Evolutionary conservation across 257 asterid species (phyloP).

Genomic region (Datura wrightii): DNA sequence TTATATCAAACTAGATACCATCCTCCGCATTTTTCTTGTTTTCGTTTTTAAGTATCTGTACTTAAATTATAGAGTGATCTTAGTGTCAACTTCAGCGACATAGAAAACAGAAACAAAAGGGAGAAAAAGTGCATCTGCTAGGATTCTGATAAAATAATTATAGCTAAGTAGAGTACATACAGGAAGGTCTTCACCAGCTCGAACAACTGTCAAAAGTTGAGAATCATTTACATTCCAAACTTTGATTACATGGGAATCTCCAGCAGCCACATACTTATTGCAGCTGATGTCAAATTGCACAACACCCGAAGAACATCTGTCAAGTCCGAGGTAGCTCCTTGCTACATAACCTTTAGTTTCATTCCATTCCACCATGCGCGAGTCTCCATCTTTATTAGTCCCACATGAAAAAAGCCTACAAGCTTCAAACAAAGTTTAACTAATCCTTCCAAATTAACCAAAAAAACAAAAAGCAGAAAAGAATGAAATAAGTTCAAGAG

Average conservation of each 20-base stretch:
- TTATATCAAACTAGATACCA: conserved; percentile 4
- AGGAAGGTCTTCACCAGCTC: conserved; percentile 66
- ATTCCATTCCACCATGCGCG: conserved; percentile 70
- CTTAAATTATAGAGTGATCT: background rate
- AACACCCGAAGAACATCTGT: conserved; percentile 44
- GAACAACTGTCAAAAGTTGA: conserved; percentile 49
- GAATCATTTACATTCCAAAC: conserved; percentile 66
- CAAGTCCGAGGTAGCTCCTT: conserved; percentile 60
- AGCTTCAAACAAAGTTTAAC: conserved; percentile 40
- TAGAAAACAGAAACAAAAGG: background rate
- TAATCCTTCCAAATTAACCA: background rate
- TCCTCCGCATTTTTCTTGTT: background rate
- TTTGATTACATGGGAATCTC: conserved; percentile 67
- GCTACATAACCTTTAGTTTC: conserved; percentile 56
- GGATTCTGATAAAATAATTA: conserved; percentile 13
- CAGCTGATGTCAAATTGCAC: conserved; percentile 55
- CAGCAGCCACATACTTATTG: conserved; percentile 63
- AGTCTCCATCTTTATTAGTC: conserved; percentile 62
- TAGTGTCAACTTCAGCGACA: conserved; percentile 12
- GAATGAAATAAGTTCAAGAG: background rate
- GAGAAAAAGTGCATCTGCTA: background rate
- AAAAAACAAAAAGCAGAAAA: background rate
- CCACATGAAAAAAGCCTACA: conserved; percentile 79
- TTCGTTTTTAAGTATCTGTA: background rate
- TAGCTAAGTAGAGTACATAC: conserved; percentile 46